Base-by-base conservation (phyloP, 2,329 filamentous ascomycete genomes). In the Talaromyces sp. region DNA sequence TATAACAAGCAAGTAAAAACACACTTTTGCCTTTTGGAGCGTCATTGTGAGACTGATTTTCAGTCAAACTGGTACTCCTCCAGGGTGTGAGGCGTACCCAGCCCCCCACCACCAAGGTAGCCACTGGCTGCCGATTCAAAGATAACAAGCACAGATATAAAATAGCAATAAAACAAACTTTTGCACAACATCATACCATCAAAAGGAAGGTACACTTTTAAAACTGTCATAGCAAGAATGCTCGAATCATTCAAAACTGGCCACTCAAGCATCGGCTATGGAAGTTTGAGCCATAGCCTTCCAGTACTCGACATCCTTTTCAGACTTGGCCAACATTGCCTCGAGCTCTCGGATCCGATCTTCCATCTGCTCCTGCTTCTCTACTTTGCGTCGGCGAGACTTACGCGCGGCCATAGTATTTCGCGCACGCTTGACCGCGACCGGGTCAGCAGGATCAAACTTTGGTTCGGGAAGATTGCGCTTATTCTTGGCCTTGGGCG, bases 341-440 rank as follows among this genome's bases (percentile, higher is more conserved):
- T 89, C 84, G 33, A 94, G 81, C 74, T 90, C 87, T 19, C 82
- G 84, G 72, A 96, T 93, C 72, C 86, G 84, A 45, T 85, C 85
- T 81, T 96, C 90, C 54, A 97, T 83, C 65, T 88, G 86, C 64
- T 91, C 88, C 67, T 94, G 84, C 70, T 89, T 86, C 75, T 90
- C 85, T 65, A 91, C 88, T 82, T 97, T 97, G 70, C 92, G 89
- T 73, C 92, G 89, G 61, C 94, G 89, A 66, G 93, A 97, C 81
- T 97, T 97, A 70, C 94, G 92, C 72, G 94, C 94, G 19, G 94
- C 94, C 76, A 96, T 86, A 9, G 93, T 96, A 78, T 97, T 98
- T 70, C 93, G 90, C 60, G 93, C 93, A 76, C 94, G 91, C 88
- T 97, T 97, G 84, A 93, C 86, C 22, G 92, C 92, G 22, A 57